phyloP scores from a whole-genome alignment of 345 rosid genomes.

The Eucalyptus marginata region DNA sequence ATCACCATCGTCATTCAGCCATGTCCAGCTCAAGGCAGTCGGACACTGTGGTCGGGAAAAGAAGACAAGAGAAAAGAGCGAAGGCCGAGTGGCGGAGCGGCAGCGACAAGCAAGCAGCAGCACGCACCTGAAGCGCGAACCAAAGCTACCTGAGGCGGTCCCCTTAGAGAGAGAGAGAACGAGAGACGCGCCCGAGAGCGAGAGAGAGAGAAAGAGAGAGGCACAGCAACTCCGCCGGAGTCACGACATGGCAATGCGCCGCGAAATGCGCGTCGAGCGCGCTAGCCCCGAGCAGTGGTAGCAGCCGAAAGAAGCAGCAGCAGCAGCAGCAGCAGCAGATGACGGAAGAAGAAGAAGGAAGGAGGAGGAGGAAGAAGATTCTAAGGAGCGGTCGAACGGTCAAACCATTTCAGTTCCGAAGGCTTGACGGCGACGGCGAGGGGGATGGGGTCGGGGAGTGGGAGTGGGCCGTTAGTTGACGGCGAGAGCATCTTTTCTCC shows the following conservation, averaged over 20 bases:
- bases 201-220: not conserved
- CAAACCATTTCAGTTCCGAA: not conserved
- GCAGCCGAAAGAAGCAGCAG: not conserved
- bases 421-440: not conserved
- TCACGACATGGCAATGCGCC: not conserved
- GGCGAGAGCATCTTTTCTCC: constrained; percentile 1
- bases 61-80: not conserved
- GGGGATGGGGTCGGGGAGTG: not conserved
- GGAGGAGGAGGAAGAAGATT: not conserved
- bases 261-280: not conserved
- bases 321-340: not conserved
- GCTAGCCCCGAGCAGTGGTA: not conserved
- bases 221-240: not conserved
- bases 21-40: not conserved
- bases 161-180: not conserved
- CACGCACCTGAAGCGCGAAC: not conserved
- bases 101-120: not conserved
- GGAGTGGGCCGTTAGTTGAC: not conserved
- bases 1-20: not conserved
- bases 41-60: not conserved
- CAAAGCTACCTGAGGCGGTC: not conserved
- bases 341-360: not conserved
- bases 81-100: not conserved
- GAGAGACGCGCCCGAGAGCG: not conserved
- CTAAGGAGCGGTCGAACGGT: not conserved